Evolutionary conservation across 306 rosid species (phyloP), one percentile per base, ranked within the genome.

Genomic region (Sicyos edulis): DNA sequence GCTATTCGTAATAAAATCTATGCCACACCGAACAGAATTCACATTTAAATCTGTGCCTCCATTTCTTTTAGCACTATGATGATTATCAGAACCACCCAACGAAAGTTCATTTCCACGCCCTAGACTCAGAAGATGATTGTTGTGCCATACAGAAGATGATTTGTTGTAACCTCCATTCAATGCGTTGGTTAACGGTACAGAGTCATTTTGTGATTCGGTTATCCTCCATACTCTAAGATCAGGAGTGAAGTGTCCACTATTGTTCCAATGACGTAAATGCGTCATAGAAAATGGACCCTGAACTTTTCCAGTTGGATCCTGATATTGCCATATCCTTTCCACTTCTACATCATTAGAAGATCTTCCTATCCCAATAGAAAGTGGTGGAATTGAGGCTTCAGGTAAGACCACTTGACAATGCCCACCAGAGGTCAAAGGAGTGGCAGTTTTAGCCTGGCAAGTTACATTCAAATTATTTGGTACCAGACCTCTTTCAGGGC

Each of bases 201-300:
- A 82, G 68, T 87, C 75, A 26, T 66, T 85, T 78, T 55, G 85
- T 32, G 80, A 81, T 77, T 91, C 97, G 62, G 85, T 81, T 59
- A 56, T 66, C 82, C 84, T 87, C 99, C 99, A 95, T 80, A 95
- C 77, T 84, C 83, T 84, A 76, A 86, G 83, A 76, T 89, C 83
- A 53, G 80, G 75, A 80, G 99, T 95, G 78, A 95, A 91, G 80
- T 52, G 78, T 26, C 96, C 95, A 70, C 75, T 81, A 20, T 63
- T 59, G 73, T 57, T 82, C 99, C 99, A 95, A 78, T 86, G 89
- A 60, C 79, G 84, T 78, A 95, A 78, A 74, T 85, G 92, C 64
- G 52, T 50, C 86, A 88, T 75, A 68, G 89, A 75, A 83, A 91
- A 91, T 52, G 96, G 99, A 64, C 99, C 99, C 82, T 87, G 96